Percentiles rank a stretch among this genome's conserved stretches.
phyloP scores from a whole-genome alignment of 2,329 filamentous ascomycete species.

The Nannizziopsis barbatae region DNA sequence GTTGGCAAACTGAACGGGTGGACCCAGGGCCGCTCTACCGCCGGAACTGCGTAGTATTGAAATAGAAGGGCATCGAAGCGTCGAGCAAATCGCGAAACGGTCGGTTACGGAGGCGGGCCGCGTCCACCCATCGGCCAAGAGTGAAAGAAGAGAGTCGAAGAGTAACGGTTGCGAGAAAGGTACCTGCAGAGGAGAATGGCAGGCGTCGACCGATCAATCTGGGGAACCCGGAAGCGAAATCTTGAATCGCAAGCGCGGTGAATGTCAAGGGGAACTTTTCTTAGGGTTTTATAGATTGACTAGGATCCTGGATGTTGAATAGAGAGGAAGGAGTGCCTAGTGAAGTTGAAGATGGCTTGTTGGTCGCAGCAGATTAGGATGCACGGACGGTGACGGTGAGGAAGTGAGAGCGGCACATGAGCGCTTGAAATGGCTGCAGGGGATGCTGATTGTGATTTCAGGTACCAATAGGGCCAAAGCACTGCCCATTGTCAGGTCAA shows the following conservation, averaged over 20 bases:
- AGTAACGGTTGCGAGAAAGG: not conserved
- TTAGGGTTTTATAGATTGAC: not conserved
- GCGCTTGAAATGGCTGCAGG: not conserved
- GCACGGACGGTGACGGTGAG: not conserved
- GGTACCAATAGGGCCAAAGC: not conserved
- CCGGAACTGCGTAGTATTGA: slow-evolving; percentile 21
- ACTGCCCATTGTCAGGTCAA: not conserved
- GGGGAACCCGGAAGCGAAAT: not conserved
- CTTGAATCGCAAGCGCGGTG: slow-evolving; percentile 7
- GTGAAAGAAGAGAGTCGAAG: not conserved
- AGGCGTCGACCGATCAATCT: not conserved
- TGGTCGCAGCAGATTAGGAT: slow-evolving; percentile 1
- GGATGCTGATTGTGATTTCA: not conserved
- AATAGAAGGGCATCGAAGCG: slow-evolving; percentile 33
- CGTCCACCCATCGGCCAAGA: slow-evolving; percentile 6
- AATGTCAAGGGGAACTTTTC: not conserved
- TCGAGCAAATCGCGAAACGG: slow-evolving; percentile 19
- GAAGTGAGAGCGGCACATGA: slow-evolving; percentile 5
- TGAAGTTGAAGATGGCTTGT: slow-evolving; percentile 1
- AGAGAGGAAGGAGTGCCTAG: not conserved
- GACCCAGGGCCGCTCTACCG: slow-evolving; percentile 18
- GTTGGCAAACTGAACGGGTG: slow-evolving; percentile 20
- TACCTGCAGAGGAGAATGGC: not conserved
- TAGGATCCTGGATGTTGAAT: not conserved
- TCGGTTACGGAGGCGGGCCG: slow-evolving; percentile 10